Evolutionary conservation across 257 asterid genomes (phyloP).

Genomic region (Ocimum tenuiflorum): DNA sequence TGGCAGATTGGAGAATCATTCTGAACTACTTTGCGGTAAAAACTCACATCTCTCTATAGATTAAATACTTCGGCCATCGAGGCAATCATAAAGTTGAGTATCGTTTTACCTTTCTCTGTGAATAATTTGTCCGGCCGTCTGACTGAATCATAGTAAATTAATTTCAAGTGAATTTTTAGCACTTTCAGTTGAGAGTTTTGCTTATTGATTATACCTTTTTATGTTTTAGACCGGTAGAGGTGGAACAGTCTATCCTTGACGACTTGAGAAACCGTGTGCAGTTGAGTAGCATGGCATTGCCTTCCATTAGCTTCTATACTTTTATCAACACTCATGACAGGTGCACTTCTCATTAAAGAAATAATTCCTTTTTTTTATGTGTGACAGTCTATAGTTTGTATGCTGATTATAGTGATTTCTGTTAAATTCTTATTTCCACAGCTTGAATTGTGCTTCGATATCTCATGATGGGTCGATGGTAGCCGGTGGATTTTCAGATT

Average conservation of each 20-base stretch:
- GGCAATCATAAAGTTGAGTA: background rate
- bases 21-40: no score
- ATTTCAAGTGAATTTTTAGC: conserved; percentile 12
- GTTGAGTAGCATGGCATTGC: conserved; percentile 67
- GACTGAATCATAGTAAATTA: conserved; percentile 9
- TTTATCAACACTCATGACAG: conserved; percentile 87
- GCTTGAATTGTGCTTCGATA: conserved; percentile 87
- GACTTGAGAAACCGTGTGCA: conserved; percentile 93
- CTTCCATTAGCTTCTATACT: conserved; percentile 91
- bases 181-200: background rate
- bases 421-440: conserved; percentile 20
- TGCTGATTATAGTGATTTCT: conserved; percentile 11
- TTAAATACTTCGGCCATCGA: no score
- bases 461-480: conserved; percentile 91
- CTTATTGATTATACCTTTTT: background rate
- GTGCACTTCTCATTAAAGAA: conserved; percentile 32
- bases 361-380: background rate
- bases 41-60: no score
- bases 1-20: no score
- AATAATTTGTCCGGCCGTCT: background rate
- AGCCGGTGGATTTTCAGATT: conserved; percentile 98
- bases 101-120: background rate
- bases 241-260: conserved; percentile 89
- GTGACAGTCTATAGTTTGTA: background rate
- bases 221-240: conserved; percentile 61